Evolutionary conservation across 768 basidiomycete species (phyloP).

Genomic region (Agrocybe chaxingu): DNA sequence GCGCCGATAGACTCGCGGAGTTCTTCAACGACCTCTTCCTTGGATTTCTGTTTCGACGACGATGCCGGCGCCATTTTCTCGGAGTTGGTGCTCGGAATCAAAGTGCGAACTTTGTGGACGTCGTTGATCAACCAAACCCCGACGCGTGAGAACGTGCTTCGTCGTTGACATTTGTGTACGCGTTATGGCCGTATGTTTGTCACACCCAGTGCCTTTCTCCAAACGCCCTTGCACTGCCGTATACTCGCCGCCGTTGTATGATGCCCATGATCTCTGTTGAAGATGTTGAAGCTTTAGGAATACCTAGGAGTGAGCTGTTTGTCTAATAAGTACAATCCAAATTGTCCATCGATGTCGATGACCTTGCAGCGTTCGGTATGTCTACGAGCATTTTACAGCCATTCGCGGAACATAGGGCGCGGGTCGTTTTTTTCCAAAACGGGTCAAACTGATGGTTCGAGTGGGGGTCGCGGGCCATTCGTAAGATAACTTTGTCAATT

Average conservation of each 20-base stretch:
- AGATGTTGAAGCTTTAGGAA: too few relatives aligned
- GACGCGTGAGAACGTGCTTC: conserved; percentile 3
- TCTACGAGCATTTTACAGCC: too few relatives aligned
- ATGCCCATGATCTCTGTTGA: neutral
- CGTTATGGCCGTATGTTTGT: conserved; percentile 21
- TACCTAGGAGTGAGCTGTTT: too few relatives aligned
- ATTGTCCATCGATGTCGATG: too few relatives aligned
- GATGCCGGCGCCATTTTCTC: conserved; percentile 20
- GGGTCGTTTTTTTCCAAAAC: too few relatives aligned
- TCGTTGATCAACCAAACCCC: neutral
- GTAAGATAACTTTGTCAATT: neutral
- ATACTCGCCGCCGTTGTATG: neutral
- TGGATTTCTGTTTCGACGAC: conserved; percentile 13
- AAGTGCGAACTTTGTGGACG: conserved; percentile 14
- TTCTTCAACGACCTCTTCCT: conserved; percentile 23
- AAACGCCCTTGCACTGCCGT: too few relatives aligned
- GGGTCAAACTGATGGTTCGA: too few relatives aligned
- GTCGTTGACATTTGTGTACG: conserved; percentile 20
- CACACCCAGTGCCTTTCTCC: conserved; percentile 2
- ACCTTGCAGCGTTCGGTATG: too few relatives aligned
- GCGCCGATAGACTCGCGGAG: conserved; percentile 33
- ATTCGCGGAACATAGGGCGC: too few relatives aligned
- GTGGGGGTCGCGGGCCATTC: neutral
- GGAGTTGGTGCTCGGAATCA: neutral
- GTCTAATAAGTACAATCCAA: too few relatives aligned